Evolutionary conservation across 139 green algal genomes (phyloP).

Genomic region (Choricystis sp.): DNA sequence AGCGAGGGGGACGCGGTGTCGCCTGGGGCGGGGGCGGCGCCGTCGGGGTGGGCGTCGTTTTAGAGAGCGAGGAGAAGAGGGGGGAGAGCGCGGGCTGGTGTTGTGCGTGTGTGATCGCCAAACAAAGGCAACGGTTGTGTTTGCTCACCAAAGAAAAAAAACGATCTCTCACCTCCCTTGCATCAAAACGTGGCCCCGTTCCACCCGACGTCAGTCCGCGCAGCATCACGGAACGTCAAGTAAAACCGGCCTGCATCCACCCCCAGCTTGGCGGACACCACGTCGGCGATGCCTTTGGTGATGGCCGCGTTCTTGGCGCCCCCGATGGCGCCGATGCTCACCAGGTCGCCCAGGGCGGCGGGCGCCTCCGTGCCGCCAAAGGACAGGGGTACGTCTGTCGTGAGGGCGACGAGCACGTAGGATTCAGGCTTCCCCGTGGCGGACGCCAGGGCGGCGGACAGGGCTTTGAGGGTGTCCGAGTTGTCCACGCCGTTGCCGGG

Average conservation of each 20-base stretch:
- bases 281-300: slow-evolving; percentile 11
- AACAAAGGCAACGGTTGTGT: neutral
- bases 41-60: neutral
- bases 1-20: neutral
- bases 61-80: neutral
- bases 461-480: slow-evolving; percentile 13
- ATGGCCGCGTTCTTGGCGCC: slow-evolving; percentile 24
- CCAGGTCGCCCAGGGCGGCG: slow-evolving; percentile 24
- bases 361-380: slow-evolving; percentile 25
- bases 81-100: neutral
- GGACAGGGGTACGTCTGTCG: slow-evolving; percentile 15
- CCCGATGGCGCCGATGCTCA: slow-evolving; percentile 30
- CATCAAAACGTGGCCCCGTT: neutral
- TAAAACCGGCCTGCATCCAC: slow-evolving; percentile 19
- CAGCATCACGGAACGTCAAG: slow-evolving; percentile 4
- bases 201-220: neutral
- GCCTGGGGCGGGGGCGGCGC: too few species aligned
- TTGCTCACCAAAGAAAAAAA: neutral
- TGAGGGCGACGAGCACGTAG: slow-evolving; percentile 25
- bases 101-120: neutral
- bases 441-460: slow-evolving; percentile 12
- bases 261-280: slow-evolving; percentile 16
- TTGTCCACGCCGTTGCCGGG: slow-evolving; percentile 12
- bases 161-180: neutral
- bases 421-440: slow-evolving; percentile 27